A percentile compares a stretch with the other conserved stretches of the same genome.
phyloP scores from a whole-genome alignment of 495 filamentous ascomycete genomes.

The Chaetomium tenue region DNA sequence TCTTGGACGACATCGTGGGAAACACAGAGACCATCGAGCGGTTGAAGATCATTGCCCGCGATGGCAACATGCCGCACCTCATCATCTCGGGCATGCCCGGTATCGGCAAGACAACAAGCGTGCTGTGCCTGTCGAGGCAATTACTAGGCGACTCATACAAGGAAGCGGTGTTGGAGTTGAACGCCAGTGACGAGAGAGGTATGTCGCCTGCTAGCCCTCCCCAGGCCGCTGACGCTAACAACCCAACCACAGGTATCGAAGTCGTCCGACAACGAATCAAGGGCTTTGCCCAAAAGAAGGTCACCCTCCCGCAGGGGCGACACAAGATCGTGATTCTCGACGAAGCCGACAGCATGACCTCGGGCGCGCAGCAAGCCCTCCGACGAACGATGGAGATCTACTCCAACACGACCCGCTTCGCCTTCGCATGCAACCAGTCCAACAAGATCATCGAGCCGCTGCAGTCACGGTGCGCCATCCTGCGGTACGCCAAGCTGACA shows the following conservation, averaged over 20 bases:
- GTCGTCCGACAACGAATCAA: constrained; percentile 99
- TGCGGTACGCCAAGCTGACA: constrained; percentile 88
- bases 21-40: constrained; percentile 97
- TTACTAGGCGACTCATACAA: constrained; percentile 93
- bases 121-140: constrained; percentile 89
- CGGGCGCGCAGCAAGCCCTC: constrained; percentile 92
- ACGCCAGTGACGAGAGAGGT: constrained; percentile 95
- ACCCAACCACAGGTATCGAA: constrained; percentile 67
- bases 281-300: constrained; percentile 98
- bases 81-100: constrained; percentile 99
- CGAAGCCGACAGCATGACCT: constrained; percentile 97
- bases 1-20: constrained; percentile 94
- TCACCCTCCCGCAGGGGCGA: constrained; percentile 83
- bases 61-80: constrained; percentile 99
- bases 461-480: constrained; percentile 93
- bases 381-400: constrained; percentile 99
- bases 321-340: constrained; percentile 98
- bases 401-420: constrained; percentile 92
- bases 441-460: constrained; percentile 99
- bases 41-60: constrained; percentile 96
- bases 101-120: constrained; percentile 97
- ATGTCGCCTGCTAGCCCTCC: neutral
- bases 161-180: constrained; percentile 94
- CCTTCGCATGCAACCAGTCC: constrained; percentile 96
- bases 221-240: neutral